Evolutionary conservation across 1,139 yeast species (phyloP).

Genomic region (Hansenula lynferdii): DNA sequence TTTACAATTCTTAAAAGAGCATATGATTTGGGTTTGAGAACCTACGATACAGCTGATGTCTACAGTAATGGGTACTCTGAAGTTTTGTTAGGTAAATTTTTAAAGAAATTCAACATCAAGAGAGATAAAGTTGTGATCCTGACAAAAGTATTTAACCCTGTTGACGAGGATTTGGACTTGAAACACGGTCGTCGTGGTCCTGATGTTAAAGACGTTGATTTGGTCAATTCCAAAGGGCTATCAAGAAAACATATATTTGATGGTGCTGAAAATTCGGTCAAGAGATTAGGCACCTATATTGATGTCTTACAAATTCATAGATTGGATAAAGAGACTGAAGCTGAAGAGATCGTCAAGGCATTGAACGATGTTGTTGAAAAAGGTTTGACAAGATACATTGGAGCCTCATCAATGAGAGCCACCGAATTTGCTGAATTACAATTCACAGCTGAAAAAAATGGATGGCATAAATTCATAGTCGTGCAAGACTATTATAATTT

Average conservation of each 20-base stretch:
- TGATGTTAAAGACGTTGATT: constrained; percentile 20
- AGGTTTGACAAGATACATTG: constrained; percentile 41
- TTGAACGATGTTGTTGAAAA: constrained; percentile 40
- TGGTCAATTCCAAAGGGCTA: constrained; percentile 32
- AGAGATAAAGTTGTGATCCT: constrained; percentile 41
- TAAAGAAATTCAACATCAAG: constrained; percentile 35
- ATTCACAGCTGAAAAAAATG: constrained; percentile 37
- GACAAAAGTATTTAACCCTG: constrained; percentile 31
- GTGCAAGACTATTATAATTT: constrained; percentile 50
- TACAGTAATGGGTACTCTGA: constrained; percentile 45
- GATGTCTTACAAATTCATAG: constrained; percentile 47
- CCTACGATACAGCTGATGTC: constrained; percentile 49
- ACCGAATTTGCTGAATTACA: constrained; percentile 42
- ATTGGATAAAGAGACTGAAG: constrained; percentile 36
- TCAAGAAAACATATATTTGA: constrained; percentile 45
- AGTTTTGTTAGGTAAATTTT: constrained; percentile 34
- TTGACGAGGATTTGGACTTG: constrained; percentile 18
- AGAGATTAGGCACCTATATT: constrained; percentile 45
- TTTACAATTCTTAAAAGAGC: constrained; percentile 41
- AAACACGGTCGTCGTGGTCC: constrained; percentile 9
- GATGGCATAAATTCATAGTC: constrained; percentile 43
- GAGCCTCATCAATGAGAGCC: constrained; percentile 46
- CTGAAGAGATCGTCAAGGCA: constrained; percentile 42
- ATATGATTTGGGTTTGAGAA: constrained; percentile 46
- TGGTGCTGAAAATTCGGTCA: constrained; percentile 36